A percentile compares a stretch with the other conserved stretches of the same genome.
phyloP scores from a whole-genome alignment of 495 filamentous ascomycete genomes.

The Talaromyces nanjingensis region DNA sequence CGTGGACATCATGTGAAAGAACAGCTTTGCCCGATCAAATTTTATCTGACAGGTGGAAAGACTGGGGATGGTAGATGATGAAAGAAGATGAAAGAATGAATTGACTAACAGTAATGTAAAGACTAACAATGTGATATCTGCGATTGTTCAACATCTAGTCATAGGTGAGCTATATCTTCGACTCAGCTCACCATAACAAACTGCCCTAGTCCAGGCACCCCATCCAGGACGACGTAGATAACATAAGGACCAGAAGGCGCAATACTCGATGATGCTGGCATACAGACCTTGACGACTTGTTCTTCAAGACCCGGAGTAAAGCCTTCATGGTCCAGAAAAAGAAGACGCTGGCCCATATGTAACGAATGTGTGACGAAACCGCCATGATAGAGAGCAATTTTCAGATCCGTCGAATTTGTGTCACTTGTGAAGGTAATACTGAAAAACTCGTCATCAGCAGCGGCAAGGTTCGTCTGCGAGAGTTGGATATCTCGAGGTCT shows the following conservation, averaged over 20 bases:
- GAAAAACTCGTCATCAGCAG: slow-evolving; percentile 40
- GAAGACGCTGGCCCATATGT: slow-evolving; percentile 58
- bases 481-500: slow-evolving; percentile 43
- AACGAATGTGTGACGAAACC: slow-evolving; percentile 56
- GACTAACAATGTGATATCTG: too few relatives aligned
- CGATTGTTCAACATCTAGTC: too few relatives aligned
- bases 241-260: slow-evolving; percentile 56
- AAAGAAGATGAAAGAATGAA: not conserved
- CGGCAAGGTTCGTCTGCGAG: slow-evolving; percentile 27
- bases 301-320: slow-evolving; percentile 29
- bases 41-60: not conserved
- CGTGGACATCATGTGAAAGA: not conserved
- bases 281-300: slow-evolving; percentile 44
- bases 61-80: not conserved
- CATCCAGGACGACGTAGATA: slow-evolving; percentile 52
- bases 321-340: slow-evolving; percentile 46
- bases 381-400: slow-evolving; percentile 51
- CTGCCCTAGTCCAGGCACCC: slow-evolving; percentile 51
- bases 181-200: slow-evolving; percentile 41
- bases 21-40: not conserved
- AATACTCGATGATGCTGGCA: slow-evolving; percentile 48
- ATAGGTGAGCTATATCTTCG: too few relatives aligned
- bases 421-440: slow-evolving; percentile 40
- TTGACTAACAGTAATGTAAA: not conserved
- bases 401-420: slow-evolving; percentile 25